Base-by-base conservation (phyloP, 768 basidiomycete species). In the Leccinellum rugosiceps region DNA sequence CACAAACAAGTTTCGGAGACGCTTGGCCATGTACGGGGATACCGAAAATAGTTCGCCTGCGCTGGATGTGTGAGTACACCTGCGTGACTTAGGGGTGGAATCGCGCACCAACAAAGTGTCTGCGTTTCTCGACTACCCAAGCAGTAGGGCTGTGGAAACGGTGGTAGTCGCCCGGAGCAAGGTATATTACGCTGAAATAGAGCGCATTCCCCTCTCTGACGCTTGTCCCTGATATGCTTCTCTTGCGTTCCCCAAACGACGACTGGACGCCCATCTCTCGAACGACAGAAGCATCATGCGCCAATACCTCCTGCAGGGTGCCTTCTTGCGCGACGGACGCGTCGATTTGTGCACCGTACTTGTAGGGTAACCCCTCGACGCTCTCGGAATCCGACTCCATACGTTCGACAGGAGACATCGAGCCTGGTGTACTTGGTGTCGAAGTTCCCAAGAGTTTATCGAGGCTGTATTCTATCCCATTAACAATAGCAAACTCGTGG, bases 151-250 rank as follows among this genome's bases (percentile, higher is more conserved):
- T 89, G 72, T 99, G 97, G 82, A 97, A 99, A 15, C 96, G 85
- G 68, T 99, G 96, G 72, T 98, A 98, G 69, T 99, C 97, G 1
- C 97, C 96, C 1, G 97, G 97, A 1, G 96, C 97, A 55, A 99
- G 89, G 76, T 98, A 99, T 58, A 99, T 89, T 64, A 99, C 97
- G 23, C 89, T 77, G 72, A 98, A 99, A 75, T 85, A 97, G 23
- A 98, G 83, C 17, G 85, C 80, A 68, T 98, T 88, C 14, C 92
- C 93, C 3, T 87, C 82, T 60, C 83, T 83, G 45, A 87, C 77
- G 41, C 75, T 76, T 8, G 77, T 76, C 52, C 78, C 76, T 17
- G 78, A 80, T 50, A 73, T 75, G 59, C 73, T 74, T 50, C 67
- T 51, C 61, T 68, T 68, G 55, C 66, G 63, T 25, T 66, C 63